Conservation (phyloP, 495 filamentous ascomycete species). For the Lophium mytilinum region DNA sequence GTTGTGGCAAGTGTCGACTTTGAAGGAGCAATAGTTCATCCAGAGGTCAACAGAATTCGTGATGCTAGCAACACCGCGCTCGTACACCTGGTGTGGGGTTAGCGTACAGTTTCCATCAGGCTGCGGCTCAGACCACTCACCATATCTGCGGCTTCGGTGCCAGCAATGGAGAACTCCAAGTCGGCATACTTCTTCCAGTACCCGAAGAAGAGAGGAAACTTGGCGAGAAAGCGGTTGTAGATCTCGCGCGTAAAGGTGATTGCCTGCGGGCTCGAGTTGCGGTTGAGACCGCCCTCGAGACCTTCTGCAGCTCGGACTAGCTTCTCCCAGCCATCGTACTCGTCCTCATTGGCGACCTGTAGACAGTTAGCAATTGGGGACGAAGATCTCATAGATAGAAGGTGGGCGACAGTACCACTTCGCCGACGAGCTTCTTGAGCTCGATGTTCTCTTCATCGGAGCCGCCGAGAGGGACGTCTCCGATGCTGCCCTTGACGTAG, state of each 20-base stretch:
- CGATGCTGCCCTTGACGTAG: slow-evolving; percentile 17
- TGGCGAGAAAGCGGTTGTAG: slow-evolving; percentile 89
- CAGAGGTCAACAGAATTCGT: slow-evolving; percentile 90
- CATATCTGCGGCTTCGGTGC: slow-evolving; percentile 97
- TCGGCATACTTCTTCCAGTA: slow-evolving; percentile 99
- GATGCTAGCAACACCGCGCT: slow-evolving; percentile 89
- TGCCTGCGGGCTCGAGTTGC: slow-evolving; percentile 91
- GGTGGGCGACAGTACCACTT: slow-evolving; percentile 63
- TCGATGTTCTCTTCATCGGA: slow-evolving; percentile 81
- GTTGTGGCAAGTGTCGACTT: slow-evolving; percentile 93
- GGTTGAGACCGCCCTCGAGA: slow-evolving; percentile 87
- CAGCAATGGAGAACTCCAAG: slow-evolving; percentile 90
- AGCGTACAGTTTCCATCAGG: neutral
- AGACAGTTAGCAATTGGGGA: neutral
- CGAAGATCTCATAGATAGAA: neutral
- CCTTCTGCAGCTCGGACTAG: slow-evolving; percentile 73
- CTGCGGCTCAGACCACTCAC: slow-evolving; percentile 41
- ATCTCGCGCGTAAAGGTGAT: slow-evolving; percentile 74
- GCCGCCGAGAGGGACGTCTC: slow-evolving; percentile 54
- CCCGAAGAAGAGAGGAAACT: slow-evolving; percentile 91
- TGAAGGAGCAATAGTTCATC: slow-evolving; percentile 96
- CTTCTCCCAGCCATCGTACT: slow-evolving; percentile 93
- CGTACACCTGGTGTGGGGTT: slow-evolving; percentile 58
- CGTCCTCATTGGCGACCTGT: slow-evolving; percentile 50
- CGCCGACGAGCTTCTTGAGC: slow-evolving; percentile 65